Conservation (phyloP, 306 rosid genomes). For the Corylus heterophylla region DNA sequence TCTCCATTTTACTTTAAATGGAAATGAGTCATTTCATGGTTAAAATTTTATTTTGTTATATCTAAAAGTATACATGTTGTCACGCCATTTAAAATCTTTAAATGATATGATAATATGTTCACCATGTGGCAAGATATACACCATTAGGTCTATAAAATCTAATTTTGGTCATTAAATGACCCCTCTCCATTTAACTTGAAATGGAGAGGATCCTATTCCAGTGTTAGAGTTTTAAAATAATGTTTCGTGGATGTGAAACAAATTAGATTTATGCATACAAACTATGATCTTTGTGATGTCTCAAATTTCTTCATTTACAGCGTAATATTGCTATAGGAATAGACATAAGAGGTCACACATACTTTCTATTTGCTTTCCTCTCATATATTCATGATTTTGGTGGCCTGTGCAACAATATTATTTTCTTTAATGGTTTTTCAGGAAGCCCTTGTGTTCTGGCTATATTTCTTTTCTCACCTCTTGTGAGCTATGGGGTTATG, state of each 20-base stretch:
- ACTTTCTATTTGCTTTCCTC: not conserved
- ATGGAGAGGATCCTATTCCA: too few relatives aligned
- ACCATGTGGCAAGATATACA: too few relatives aligned
- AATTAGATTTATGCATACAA: constrained; percentile 8
- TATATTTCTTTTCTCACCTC: constrained; percentile 76
- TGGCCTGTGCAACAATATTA: constrained; percentile 27
- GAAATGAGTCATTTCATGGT: too few relatives aligned
- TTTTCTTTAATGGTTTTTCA: constrained; percentile 42
- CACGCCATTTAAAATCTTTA: too few relatives aligned
- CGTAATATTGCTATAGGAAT: not conserved
- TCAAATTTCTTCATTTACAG: not conserved
- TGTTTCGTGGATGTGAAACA: not conserved
- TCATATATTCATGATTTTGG: not conserved
- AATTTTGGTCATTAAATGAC: too few relatives aligned
- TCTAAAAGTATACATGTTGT: too few relatives aligned
- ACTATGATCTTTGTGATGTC: constrained; percentile 14
- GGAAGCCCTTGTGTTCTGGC: constrained; percentile 96
- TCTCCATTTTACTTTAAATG: too few relatives aligned
- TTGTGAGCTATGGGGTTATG: constrained; percentile 87
- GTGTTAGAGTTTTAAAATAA: not conserved
- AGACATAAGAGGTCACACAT: not conserved
- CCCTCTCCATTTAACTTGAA: too few relatives aligned
- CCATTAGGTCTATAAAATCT: too few relatives aligned
- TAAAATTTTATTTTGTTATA: too few relatives aligned
- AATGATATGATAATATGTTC: too few relatives aligned